phyloP scores from a whole-genome alignment of 495 filamentous ascomycete species.

The Talaromyces stipitatus region DNA sequence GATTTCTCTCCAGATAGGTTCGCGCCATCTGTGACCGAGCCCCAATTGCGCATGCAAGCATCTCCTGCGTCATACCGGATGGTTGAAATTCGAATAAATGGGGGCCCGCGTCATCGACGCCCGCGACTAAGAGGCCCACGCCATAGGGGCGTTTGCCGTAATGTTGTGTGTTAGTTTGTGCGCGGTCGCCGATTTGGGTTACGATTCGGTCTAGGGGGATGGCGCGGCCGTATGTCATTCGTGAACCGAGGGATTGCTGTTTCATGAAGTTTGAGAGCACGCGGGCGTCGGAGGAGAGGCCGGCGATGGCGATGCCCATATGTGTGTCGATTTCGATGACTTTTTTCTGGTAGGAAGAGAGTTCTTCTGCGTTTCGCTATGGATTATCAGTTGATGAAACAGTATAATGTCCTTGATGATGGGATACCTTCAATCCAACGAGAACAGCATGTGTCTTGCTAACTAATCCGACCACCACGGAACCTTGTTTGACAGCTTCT shows the following conservation, averaged over 20 bases:
- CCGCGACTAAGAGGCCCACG: constrained; percentile 87
- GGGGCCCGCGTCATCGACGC: constrained; percentile 85
- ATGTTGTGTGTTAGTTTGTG: constrained; percentile 95
- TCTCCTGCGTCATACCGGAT: constrained; percentile 91
- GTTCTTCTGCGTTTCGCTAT: constrained; percentile 99
- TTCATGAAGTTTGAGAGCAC: constrained; percentile 99
- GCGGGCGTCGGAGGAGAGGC: constrained; percentile 94
- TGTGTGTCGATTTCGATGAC: constrained; percentile 95
- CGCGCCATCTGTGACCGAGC: constrained; percentile 94
- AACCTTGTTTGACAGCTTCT: constrained; percentile 98
- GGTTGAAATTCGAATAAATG: constrained; percentile 99
- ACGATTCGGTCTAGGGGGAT: constrained; percentile 85
- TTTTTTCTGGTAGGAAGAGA: constrained; percentile 99
- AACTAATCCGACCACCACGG: constrained; percentile 90
- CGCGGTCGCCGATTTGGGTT: constrained; percentile 85
- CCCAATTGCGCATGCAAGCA: constrained; percentile 90
- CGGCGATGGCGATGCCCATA: constrained; percentile 90
- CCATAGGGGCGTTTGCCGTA: constrained; percentile 96
- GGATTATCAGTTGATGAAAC: neutral
- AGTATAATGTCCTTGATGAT: neutral
- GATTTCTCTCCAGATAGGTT: constrained; percentile 88
- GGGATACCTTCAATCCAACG: constrained; percentile 87
- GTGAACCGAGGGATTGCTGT: constrained; percentile 90
- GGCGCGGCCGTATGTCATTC: constrained; percentile 89
- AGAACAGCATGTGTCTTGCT: constrained; percentile 98